phyloP scores from a whole-genome alignment of 2,329 filamentous ascomycete genomes.

The Furcasterigmium sp. region DNA sequence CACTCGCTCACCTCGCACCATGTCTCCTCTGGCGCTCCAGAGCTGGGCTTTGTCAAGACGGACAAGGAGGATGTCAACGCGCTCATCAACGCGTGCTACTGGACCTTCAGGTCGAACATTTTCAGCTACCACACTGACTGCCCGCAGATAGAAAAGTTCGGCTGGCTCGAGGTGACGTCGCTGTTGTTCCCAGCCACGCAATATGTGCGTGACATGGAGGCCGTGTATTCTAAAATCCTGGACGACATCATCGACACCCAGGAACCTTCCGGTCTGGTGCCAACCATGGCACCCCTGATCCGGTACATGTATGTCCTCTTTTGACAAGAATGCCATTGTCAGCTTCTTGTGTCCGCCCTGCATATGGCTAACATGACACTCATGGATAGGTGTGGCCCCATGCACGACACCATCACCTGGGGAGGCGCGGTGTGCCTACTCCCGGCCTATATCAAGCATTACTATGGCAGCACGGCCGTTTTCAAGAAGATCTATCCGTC shows the following conservation, averaged over 20 bases:
- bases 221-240: constrained; percentile 38
- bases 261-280: constrained; percentile 35
- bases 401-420: constrained; percentile 41
- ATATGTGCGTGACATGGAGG: constrained; percentile 40
- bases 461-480: constrained; percentile 30
- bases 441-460: constrained; percentile 29
- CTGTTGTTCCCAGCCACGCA: constrained; percentile 38
- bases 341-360: background rate
- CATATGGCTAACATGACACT: constrained; percentile 3
- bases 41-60: constrained; percentile 28
- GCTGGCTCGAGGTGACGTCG: constrained; percentile 41
- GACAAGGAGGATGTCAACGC: constrained; percentile 33
- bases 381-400: constrained; percentile 30
- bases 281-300: constrained; percentile 40
- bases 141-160: constrained; percentile 41
- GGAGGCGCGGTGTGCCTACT: constrained; percentile 31
- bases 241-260: constrained; percentile 41
- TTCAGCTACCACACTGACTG: constrained; percentile 43
- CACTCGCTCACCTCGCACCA: constrained; percentile 28
- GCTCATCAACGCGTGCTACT: constrained; percentile 37
- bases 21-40: constrained; percentile 29
- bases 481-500: constrained; percentile 30
- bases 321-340: background rate
- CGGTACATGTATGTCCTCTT: constrained; percentile 29
- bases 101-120: constrained; percentile 35